A percentile compares a stretch with the other conserved stretches of the same genome.
phyloP scores from a whole-genome alignment of 148 eudicot genomes.

The Arctostaphylos glauca region DNA sequence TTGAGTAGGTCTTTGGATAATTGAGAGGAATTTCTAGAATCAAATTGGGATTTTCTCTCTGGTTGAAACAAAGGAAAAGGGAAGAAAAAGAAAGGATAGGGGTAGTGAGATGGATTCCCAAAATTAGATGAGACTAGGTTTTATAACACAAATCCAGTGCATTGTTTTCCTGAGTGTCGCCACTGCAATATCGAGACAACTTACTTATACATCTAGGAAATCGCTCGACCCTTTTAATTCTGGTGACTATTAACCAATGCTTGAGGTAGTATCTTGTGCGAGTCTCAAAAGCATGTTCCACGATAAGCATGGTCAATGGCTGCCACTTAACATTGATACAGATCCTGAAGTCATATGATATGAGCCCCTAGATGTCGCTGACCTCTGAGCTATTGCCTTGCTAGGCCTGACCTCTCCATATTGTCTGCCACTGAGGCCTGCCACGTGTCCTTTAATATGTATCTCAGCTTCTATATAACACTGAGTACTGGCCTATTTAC shows the following conservation, averaged over 20 bases:
- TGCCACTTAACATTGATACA: background rate
- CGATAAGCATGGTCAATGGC: background rate
- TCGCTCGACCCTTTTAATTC: background rate
- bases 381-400: background rate
- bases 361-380: background rate
- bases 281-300: background rate
- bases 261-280: background rate
- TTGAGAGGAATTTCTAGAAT: no score
- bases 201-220: background rate
- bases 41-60: no score
- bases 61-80: no score
- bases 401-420: background rate
- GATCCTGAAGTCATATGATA: no score
- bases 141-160: no score
- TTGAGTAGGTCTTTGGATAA: no score
- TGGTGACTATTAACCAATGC: background rate
- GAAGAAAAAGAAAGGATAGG: no score
- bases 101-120: no score
- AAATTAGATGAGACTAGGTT: no score
- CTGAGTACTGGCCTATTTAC: background rate
- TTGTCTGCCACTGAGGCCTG: background rate
- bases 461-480: background rate
- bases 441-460: background rate
- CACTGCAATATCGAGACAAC: background rate
- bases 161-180: no score